Percentiles rank a stretch among this genome's conserved stretches.
These are phyloP conservation scores for Pachysolen tannophilus DNA, from an alignment of 805 yeast species.

Conservation along the genomic window DNA sequence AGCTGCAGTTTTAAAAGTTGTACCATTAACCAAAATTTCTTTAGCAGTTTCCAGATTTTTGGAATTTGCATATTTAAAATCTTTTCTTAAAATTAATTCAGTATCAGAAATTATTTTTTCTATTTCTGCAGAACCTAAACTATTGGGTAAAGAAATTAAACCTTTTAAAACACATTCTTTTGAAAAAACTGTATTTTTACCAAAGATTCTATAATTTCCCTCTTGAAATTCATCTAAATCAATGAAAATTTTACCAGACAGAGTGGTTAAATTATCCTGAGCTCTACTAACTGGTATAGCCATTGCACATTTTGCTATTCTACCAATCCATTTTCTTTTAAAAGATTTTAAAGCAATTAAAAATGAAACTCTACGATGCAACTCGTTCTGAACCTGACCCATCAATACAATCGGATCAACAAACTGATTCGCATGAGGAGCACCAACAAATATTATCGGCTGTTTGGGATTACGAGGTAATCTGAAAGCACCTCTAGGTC, in stretches of 20 bases:
- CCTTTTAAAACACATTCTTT: conserved; percentile 1
- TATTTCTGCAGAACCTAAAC: conserved; percentile 70
- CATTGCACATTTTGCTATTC: conserved; percentile 63
- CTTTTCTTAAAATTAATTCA: conserved; percentile 58
- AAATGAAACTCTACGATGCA: conserved; percentile 40
- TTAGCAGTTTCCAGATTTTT: conserved; percentile 32
- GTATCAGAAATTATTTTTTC: conserved; percentile 63
- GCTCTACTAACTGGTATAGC: conserved; percentile 91
- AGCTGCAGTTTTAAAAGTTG: conserved; percentile 63
- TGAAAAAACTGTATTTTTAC: conserved; percentile 54
- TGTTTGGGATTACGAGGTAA: conserved; percentile 41
- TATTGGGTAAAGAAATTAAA: conserved; percentile 41
- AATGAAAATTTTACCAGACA: conserved; percentile 59
- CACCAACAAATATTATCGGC: conserved; percentile 71
- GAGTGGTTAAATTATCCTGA: conserved; percentile 70
- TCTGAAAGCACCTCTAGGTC: conserved; percentile 63
- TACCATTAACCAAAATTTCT: conserved; percentile 39
- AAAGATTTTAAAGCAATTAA: conserved; percentile 57
- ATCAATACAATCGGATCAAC: conserved; percentile 68
- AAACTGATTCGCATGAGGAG: conserved; percentile 86
- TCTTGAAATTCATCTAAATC: conserved; percentile 34
- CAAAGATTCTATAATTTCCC: conserved; percentile 43
- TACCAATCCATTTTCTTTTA: conserved; percentile 60
- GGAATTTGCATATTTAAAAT: conserved; percentile 37
- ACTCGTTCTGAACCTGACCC: conserved; percentile 60